Evolutionary conservation across 2,329 filamentous ascomycete species (phyloP).

Genomic region (Aspergillus jensenii): DNA sequence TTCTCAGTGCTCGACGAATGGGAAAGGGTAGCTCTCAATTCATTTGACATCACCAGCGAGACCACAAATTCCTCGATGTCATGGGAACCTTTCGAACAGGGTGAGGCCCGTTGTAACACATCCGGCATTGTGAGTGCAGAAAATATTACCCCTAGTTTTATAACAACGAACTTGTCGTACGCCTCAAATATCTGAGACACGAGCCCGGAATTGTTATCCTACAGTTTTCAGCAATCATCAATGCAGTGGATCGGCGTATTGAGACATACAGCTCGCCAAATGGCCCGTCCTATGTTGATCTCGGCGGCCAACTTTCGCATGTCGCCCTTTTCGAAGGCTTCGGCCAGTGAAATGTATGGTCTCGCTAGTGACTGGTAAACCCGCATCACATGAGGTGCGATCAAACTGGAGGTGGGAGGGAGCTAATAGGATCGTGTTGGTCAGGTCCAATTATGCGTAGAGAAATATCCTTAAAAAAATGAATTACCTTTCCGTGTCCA

Average conservation of each 20-base stretch:
- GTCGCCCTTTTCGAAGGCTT: constrained; percentile 63
- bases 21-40: constrained; percentile 53
- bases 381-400: constrained; percentile 55
- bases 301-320: constrained; percentile 64
- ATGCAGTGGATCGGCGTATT: not conserved
- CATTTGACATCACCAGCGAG: constrained; percentile 51
- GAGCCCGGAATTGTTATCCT: constrained; percentile 72
- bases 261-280: constrained; percentile 61
- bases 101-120: constrained; percentile 37
- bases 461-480: not conserved
- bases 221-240: constrained; percentile 7
- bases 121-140: constrained; percentile 58
- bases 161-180: constrained; percentile 74
- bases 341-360: constrained; percentile 69
- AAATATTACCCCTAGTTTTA: constrained; percentile 72
- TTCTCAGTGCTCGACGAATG: constrained; percentile 38
- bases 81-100: constrained; percentile 22
- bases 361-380: constrained; percentile 60
- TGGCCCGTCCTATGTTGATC: constrained; percentile 56
- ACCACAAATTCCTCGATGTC: constrained; percentile 38
- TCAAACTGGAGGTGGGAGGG: constrained; percentile 56
- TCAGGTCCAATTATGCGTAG: not conserved
- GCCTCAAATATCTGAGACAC: constrained; percentile 67
- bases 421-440: constrained; percentile 31
- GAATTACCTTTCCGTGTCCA: constrained; percentile 59